Evolutionary conservation across 2,329 filamentous ascomycete genomes (phyloP).

Genomic region (Mariannaea elegans): DNA sequence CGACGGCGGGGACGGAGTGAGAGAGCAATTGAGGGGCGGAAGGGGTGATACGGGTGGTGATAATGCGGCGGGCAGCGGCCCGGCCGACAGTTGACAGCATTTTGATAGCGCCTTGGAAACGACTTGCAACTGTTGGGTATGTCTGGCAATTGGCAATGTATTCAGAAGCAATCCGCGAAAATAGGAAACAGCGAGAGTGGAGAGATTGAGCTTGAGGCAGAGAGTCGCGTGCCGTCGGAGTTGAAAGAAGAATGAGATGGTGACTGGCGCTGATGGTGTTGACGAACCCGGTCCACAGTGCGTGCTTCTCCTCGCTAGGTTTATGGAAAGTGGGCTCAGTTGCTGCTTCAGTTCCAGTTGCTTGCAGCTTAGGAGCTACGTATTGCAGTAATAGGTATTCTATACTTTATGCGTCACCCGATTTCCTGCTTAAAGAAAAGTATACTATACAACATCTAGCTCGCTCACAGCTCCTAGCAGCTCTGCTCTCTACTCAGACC

Average conservation of each 20-base stretch:
- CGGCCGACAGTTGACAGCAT: conserved; percentile 56
- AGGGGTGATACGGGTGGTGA: conserved; percentile 33
- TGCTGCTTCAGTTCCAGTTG: background rate
- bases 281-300: conserved; percentile 9
- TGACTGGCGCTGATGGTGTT: conserved; percentile 21
- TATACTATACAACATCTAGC: background rate
- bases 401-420: conserved; percentile 12
- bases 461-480: conserved; percentile 25
- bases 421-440: accelerated
- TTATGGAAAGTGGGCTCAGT: conserved; percentile 9
- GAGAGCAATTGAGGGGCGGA: conserved; percentile 35
- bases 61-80: conserved; percentile 48
- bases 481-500: conserved; percentile 24
- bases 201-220: background rate
- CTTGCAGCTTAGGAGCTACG: background rate
- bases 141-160: background rate
- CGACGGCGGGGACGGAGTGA: conserved; percentile 28
- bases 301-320: conserved; percentile 3
- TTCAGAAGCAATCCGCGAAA: background rate
- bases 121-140: background rate
- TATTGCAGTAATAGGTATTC: conserved; percentile 3
- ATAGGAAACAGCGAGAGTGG: background rate
- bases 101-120: conserved; percentile 6
- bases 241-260: conserved; percentile 19
- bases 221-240: conserved; percentile 23